Percentiles rank a stretch among this genome's conserved stretches.
These are phyloP conservation scores for Hypomontagnella submonticulosa DNA, from an alignment of 495 filamentous ascomycete genomes.

Conservation along the genomic window DNA sequence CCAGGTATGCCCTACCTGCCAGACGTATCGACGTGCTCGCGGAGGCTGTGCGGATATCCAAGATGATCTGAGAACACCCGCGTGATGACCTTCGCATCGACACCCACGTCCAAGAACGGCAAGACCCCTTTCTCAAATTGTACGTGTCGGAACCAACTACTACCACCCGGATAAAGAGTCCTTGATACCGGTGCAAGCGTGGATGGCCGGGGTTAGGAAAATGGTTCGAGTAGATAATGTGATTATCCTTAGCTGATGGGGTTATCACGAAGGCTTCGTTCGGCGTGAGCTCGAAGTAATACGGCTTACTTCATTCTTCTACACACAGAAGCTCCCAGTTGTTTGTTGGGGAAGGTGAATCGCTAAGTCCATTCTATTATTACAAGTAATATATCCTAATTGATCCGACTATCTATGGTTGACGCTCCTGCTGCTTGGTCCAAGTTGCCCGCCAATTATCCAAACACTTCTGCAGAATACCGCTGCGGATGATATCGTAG, in stretches of 20 bases:
- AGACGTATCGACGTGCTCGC: constrained; percentile 28
- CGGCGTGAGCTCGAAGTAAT: constrained; percentile 21
- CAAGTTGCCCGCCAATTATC: constrained; percentile 37
- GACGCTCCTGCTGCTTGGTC: background rate
- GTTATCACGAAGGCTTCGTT: constrained; percentile 20
- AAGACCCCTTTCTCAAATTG: constrained; percentile 26
- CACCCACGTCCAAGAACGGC: constrained; percentile 9
- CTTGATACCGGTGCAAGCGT: constrained; percentile 16
- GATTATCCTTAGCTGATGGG: constrained; percentile 14
- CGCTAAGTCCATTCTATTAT: too few species aligned
- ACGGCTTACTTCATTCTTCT: too few species aligned
- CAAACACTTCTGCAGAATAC: constrained; percentile 44
- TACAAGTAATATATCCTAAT: too few species aligned
- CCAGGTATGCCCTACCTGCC: constrained; percentile 13
- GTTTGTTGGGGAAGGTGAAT: too few species aligned
- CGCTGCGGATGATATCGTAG: constrained; percentile 41
- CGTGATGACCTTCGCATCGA: constrained; percentile 32
- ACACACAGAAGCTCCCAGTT: too few species aligned
- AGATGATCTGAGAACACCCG: constrained; percentile 45
- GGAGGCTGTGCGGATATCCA: constrained; percentile 42
- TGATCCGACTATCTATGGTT: too few species aligned
- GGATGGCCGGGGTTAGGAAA: constrained; percentile 23
- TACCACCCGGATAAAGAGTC: constrained; percentile 38
- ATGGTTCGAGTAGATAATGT: constrained; percentile 40
- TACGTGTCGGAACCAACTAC: constrained; percentile 34